Base-by-base conservation (phyloP, 2,329 filamentous ascomycete genomes). In the Pseudocercospora cruenta region DNA sequence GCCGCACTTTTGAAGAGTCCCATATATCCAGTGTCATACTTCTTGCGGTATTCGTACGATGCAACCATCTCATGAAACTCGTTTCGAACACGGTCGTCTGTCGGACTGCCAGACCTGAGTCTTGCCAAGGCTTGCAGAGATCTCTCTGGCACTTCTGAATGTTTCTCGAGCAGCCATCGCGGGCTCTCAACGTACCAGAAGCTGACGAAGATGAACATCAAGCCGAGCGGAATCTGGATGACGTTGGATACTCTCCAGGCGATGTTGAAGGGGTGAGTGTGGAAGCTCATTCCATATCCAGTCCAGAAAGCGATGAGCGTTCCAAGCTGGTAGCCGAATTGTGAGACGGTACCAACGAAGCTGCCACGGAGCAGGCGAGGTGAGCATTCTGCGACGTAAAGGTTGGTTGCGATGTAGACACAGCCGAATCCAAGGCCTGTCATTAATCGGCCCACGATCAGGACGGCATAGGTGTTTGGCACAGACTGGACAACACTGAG, bases 261-360 rank as follows among this genome's bases (percentile, higher is more conserved):
- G 53, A 81, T 80, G 63, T 81, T 81, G 70, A 76, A 80, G 0
- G 80, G 80, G 0, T 72, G 73, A n/a, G 69, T 75, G 61, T 81
- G 77, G 67, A 77, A 80, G 6, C 77, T 79, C 79, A 81, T 81
- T 19, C 80, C 80, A 62, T 81, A 81, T 7, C 80, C 81, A 21
- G 78, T 67, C 79, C 80, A 82, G 68, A 82, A 82, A 4, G 80
- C 79, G 21, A 82, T 81, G 5, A 82, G 73, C 0, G 79, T 81
- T 8, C 80, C 81, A 0, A 82, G 73, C 64, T 82, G 80, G 63
- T 81, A 82, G 19, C 80, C 79, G 58, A 82, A 80, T 70, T 82
- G 80, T 2, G 77, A 73, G 10, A 80, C 76, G 0, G 77, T 79
- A 6, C 78, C 78, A 10, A 82, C 79, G 63, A 82, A 81, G 39